These are phyloP conservation scores for Globisporangium splendens DNA, from an alignment of 352 stramenopile species.

Conservation along the genomic window DNA sequence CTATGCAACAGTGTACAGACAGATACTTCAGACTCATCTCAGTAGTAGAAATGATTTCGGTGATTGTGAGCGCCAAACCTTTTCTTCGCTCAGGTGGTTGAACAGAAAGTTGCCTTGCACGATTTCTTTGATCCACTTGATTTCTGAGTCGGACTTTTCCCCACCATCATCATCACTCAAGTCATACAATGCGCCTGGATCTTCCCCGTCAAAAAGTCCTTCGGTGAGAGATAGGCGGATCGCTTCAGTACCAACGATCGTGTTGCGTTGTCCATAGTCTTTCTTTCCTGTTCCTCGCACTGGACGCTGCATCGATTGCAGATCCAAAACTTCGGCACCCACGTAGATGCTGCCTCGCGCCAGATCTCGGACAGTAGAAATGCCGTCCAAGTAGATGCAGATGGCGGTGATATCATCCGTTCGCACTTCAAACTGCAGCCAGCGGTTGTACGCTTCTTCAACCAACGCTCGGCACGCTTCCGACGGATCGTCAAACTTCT, in stretches of 20 bases:
- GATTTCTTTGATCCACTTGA: slow-evolving; percentile 83
- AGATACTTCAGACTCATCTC: not conserved
- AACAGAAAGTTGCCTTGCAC: slow-evolving; percentile 93
- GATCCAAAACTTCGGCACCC: slow-evolving; percentile 71
- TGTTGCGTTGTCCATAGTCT: slow-evolving; percentile 64
- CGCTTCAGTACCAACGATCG: slow-evolving; percentile 82
- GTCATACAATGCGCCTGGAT: slow-evolving; percentile 31
- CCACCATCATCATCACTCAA: slow-evolving; percentile 23
- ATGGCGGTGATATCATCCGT: slow-evolving; percentile 95
- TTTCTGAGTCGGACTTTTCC: slow-evolving; percentile 75
- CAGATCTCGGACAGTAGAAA: slow-evolving; percentile 49
- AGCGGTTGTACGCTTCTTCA: slow-evolving; percentile 91
- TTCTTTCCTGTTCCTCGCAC: slow-evolving; percentile 64
- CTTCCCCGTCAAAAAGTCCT: slow-evolving; percentile 24
- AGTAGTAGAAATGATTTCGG: not conserved
- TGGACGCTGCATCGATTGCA: slow-evolving; percentile 83
- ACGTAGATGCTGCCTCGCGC: slow-evolving; percentile 81
- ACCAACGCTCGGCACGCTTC: slow-evolving; percentile 89
- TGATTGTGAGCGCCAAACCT: slow-evolving; percentile 34
- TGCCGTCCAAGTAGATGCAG: slow-evolving; percentile 79
- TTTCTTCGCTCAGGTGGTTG: slow-evolving; percentile 86
- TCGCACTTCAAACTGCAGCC: slow-evolving; percentile 92
- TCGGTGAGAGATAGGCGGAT: slow-evolving; percentile 78
- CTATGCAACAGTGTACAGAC: slow-evolving; percentile 15
- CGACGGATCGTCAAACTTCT: slow-evolving; percentile 80